These are phyloP conservation scores for Pseudopithomyces chartarum DNA, from an alignment of 2,329 filamentous ascomycete species.

Conservation along the genomic window DNA sequence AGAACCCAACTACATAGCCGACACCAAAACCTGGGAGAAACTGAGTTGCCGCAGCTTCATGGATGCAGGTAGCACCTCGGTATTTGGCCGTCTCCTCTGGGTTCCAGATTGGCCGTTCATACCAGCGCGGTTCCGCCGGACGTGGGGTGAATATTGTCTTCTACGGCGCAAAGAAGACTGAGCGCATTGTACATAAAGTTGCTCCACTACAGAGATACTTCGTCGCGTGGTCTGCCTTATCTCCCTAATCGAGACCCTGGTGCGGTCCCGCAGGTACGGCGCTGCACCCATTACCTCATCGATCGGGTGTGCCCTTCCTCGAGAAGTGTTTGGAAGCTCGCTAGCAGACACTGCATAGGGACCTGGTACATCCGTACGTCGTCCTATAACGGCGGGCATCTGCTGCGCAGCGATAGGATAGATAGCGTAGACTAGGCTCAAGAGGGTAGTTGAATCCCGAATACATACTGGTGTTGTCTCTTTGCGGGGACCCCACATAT, in stretches of 20 bases:
- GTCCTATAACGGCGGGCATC: background rate
- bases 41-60: slow-evolving; percentile 79
- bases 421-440: slow-evolving; percentile 5
- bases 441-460: slow-evolving; percentile 4
- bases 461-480: background rate
- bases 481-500: slow-evolving; percentile 9
- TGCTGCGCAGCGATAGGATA: background rate
- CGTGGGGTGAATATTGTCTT: slow-evolving; percentile 90
- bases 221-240: background rate
- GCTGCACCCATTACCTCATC: slow-evolving; percentile 3
- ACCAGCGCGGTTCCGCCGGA: slow-evolving; percentile 70
- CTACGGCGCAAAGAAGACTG: slow-evolving; percentile 58
- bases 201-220: background rate
- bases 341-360: slow-evolving; percentile 7
- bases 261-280: background rate
- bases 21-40: slow-evolving; percentile 76
- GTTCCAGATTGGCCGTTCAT: slow-evolving; percentile 73
- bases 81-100: slow-evolving; percentile 80
- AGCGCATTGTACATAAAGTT: background rate
- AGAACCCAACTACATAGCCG: slow-evolving; percentile 80
- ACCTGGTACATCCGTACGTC: background rate
- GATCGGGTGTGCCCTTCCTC: background rate
- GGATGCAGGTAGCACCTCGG: slow-evolving; percentile 74
- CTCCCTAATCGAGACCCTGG: background rate
- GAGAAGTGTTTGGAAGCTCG: background rate